phyloP scores from a whole-genome alignment of 108 stramenopile species.

The Poteriospumella lacustris region DNA sequence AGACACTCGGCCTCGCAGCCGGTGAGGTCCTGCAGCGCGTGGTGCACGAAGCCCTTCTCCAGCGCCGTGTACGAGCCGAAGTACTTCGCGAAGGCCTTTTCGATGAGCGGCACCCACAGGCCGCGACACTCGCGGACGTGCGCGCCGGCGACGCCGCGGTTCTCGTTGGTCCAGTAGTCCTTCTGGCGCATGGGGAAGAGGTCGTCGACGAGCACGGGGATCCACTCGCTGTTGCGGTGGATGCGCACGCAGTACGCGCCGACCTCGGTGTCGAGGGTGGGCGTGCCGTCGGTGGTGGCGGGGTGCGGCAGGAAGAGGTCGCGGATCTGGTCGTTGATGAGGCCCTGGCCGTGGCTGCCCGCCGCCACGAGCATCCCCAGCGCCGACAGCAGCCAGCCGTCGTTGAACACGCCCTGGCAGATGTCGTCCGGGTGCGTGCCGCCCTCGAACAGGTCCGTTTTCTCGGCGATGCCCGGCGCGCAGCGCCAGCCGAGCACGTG shows the following conservation, averaged over 20 bases:
- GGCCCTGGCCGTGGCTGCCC: slow-evolving; percentile 36
- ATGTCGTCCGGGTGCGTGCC: slow-evolving; percentile 47
- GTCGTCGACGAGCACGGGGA: slow-evolving; percentile 47
- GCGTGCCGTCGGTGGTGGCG: slow-evolving; percentile 33
- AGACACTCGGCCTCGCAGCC: slow-evolving; percentile 45
- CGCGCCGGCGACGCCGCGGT: slow-evolving; percentile 27
- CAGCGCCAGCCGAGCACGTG: slow-evolving; percentile 39
- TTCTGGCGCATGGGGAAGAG: slow-evolving; percentile 36
- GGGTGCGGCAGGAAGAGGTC: slow-evolving; percentile 37
- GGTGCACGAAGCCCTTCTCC: slow-evolving; percentile 41
- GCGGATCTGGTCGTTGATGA: slow-evolving; percentile 12
- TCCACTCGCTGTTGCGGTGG: slow-evolving; percentile 31
- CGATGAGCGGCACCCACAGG: slow-evolving; percentile 13
- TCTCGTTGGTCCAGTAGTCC: slow-evolving; percentile 34
- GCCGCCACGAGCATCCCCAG: slow-evolving; percentile 44
- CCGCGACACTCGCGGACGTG: slow-evolving; percentile 34
- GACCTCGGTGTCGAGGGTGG: slow-evolving; percentile 36
- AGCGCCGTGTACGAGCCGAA: slow-evolving; percentile 25
- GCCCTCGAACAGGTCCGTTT: slow-evolving; percentile 40
- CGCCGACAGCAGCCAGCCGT: slow-evolving; percentile 43
- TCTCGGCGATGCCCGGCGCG: slow-evolving; percentile 30
- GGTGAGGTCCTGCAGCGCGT: slow-evolving; percentile 33
- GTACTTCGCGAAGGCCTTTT: slow-evolving; percentile 45
- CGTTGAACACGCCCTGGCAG: slow-evolving; percentile 34
- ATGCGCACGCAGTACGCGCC: slow-evolving; percentile 43